phyloP scores from a whole-genome alignment of 495 filamentous ascomycete genomes.

The Paragyromitra xinjiangensis region DNA sequence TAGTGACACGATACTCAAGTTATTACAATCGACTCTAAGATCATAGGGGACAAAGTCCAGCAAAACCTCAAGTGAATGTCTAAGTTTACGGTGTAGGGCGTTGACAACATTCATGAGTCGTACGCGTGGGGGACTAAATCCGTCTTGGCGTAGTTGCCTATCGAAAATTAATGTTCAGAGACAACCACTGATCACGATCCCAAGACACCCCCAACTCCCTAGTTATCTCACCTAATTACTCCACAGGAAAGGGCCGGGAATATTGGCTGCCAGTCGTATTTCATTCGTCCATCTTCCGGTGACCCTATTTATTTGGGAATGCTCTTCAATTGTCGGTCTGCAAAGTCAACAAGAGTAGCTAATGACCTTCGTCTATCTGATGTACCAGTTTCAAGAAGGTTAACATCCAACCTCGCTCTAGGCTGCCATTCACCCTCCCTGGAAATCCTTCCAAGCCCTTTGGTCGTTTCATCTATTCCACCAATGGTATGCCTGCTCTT shows the following conservation, averaged over 20 bases:
- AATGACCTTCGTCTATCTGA: background rate
- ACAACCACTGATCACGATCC: background rate
- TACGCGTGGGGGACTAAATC: background rate
- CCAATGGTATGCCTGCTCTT: background rate
- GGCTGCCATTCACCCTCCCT: too few relatives aligned
- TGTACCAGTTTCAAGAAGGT: background rate
- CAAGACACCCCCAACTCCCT: background rate
- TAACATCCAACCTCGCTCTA: background rate
- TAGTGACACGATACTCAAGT: background rate
- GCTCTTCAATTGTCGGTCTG: background rate
- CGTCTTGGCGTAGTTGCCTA: background rate
- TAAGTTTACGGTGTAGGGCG: background rate
- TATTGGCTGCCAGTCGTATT: background rate
- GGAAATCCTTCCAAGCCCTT: background rate
- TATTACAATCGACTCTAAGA: background rate
- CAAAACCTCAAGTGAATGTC: background rate
- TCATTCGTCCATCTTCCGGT: background rate
- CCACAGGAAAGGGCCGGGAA: background rate
- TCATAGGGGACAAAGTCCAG: background rate
- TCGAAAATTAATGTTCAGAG: background rate
- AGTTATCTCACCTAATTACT: background rate
- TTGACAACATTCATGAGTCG: background rate
- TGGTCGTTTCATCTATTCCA: background rate
- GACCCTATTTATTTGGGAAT: background rate
- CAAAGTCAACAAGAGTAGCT: background rate